A percentile compares a stretch with the other conserved stretches of the same genome.
Conservation (phyloP, 352 stramenopile genomes). For the Achlya hypogyna region DNA sequence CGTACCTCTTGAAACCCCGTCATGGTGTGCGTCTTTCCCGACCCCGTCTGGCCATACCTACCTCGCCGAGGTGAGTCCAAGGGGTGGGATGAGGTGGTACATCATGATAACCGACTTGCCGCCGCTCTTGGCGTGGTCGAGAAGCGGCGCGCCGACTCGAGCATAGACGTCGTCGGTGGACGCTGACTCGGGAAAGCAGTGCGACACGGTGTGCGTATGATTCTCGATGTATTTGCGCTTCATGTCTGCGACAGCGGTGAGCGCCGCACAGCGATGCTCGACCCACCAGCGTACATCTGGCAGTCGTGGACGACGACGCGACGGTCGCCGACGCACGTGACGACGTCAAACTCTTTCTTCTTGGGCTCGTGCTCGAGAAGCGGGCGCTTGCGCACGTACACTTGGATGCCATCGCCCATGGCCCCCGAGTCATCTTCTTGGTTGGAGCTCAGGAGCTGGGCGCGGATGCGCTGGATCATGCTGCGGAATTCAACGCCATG, state of each 20-base stretch:
- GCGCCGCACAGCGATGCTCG: background rate
- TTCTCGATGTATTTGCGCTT: conserved; percentile 78
- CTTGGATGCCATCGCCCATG: conserved; percentile 54
- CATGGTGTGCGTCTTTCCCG: conserved; percentile 81
- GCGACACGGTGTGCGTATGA: conserved; percentile 62
- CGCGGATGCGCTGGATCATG: conserved; percentile 37
- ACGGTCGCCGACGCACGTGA: conserved; percentile 44
- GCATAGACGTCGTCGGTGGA: conserved; percentile 71
- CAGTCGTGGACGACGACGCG: conserved; percentile 83
- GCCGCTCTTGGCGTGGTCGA: conserved; percentile 55
- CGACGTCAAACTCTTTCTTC: conserved; percentile 84
- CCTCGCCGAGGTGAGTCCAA: background rate
- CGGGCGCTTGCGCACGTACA: conserved; percentile 83
- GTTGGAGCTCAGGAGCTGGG: conserved; percentile 27
- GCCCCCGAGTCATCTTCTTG: conserved; percentile 18
- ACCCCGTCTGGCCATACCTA: conserved; percentile 50
- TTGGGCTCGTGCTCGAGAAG: conserved; percentile 76
- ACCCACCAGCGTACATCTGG: conserved; percentile 73
- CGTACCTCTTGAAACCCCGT: conserved; percentile 41
- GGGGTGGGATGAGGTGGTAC: conserved; percentile 25
- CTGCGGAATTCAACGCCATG: conserved; percentile 42
- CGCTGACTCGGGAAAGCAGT: conserved; percentile 61
- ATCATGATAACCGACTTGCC: conserved; percentile 76
- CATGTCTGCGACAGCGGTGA: conserved; percentile 47
- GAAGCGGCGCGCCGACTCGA: conserved; percentile 47